Base-by-base conservation (phyloP, 1,284 basidiomycete genomes). In the Leccinum fallax region DNA sequence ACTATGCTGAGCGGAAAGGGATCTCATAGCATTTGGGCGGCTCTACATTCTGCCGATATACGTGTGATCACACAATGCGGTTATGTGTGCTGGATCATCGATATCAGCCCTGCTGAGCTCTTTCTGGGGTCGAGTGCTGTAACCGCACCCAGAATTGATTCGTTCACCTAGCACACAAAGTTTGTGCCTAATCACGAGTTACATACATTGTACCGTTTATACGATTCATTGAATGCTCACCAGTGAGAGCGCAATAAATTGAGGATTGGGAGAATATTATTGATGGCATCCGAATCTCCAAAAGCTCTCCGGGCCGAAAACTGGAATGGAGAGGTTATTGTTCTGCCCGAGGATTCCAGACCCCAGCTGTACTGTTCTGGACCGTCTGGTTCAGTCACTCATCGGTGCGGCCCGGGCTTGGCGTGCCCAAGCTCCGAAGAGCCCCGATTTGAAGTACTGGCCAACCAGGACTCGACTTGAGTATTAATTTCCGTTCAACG, bases 1-100 rank as follows among this genome's bases (percentile, higher is more conserved):
- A 3, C 24, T 26, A 26, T 26, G 24, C 24, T 26, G 24, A 63
- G 85, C 13, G 49, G 8, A 26, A 26, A 4, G 24, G 24, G 24
- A 26, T 26, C 24, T 26, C 24, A 1, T 26, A 26, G 24, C 24
- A 26, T 26, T 26, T 26, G 24, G 24, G 24, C 24, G 24, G 24
- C 24, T 26, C 24, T 26, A 26, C 24, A 26, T 26, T 49, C 21
- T 19, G n/a, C 40, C 40, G 9, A 43, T 11, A 19, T 43, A 19
- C 16, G 38, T 38, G 2, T n/a, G 38, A 40, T 40, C 16, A 40
- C 40, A 19, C n/a, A 10, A 11, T 34, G 11, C 11, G 16, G 15
- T 5, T 19, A 43, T 43, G n/a, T 19, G 9, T 19, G 40, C 10
- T 19, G 40, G 10, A 11, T 30, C 28, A 30, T 24, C 24, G 24